phyloP scores from a whole-genome alignment of 2,329 filamentous ascomycete genomes.

The Hypoxylon sp. region DNA sequence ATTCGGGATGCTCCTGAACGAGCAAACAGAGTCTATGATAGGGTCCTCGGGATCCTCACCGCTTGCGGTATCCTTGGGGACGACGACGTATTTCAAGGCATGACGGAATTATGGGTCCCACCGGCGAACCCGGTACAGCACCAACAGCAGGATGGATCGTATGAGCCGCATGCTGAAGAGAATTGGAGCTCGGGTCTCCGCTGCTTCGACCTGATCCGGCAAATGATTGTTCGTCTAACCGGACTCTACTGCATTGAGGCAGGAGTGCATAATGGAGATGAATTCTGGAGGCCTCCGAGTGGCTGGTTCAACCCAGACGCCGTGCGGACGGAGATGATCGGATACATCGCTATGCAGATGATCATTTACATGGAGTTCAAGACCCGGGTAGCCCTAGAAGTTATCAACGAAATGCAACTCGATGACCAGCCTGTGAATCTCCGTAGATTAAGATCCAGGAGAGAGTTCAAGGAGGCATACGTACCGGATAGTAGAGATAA shows the following conservation, averaged over 20 bases:
- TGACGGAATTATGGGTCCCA: slow-evolving; percentile 18
- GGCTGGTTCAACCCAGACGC: slow-evolving; percentile 46
- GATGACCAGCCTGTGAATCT: not conserved
- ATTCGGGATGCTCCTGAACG: not conserved
- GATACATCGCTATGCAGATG: slow-evolving; percentile 24
- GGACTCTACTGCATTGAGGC: slow-evolving; percentile 22
- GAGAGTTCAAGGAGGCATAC: not conserved
- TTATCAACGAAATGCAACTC: slow-evolving; percentile 18
- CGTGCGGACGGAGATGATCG: slow-evolving; percentile 46
- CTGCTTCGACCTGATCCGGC: slow-evolving; percentile 38
- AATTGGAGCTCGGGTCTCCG: slow-evolving; percentile 41
- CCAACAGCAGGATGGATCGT: not conserved
- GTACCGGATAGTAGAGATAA: not conserved
- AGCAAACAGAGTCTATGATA: not conserved
- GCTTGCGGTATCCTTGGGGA: not conserved
- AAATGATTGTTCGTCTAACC: slow-evolving; percentile 35
- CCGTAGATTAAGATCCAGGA: not conserved
- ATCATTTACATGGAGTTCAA: slow-evolving; percentile 32
- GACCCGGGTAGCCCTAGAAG: slow-evolving; percentile 45
- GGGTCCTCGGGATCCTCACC: not conserved
- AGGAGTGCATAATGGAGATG: not conserved
- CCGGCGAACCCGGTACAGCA: slow-evolving; percentile 7
- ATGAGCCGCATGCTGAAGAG: not conserved
- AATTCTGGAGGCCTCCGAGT: slow-evolving; percentile 23
- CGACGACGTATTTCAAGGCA: not conserved